phyloP scores from a whole-genome alignment of 1,284 basidiomycete genomes.

The Pascua guehoae region DNA sequence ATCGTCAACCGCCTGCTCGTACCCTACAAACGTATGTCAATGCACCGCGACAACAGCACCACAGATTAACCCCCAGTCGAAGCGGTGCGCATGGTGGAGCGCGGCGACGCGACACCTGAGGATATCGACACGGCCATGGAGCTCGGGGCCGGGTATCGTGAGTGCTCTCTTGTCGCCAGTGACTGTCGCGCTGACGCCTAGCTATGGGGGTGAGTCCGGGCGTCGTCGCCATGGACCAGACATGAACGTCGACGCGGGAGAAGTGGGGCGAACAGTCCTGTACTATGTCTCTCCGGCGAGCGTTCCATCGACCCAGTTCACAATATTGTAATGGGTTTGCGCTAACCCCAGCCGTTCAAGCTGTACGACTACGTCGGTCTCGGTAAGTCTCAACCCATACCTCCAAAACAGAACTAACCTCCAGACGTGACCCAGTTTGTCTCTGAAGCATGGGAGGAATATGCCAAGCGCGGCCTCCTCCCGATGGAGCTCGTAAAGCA shows the following conservation, averaged over 20 bases:
- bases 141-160: constrained; percentile 55
- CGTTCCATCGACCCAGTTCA: not conserved
- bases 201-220: constrained; percentile 1
- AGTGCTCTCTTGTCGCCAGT: constrained; percentile 8
- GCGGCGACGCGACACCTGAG: constrained; percentile 56
- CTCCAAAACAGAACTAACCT: not conserved
- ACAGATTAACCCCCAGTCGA: constrained; percentile 46
- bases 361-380: constrained; percentile 57
- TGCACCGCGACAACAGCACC: too few species aligned
- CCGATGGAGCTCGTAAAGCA: constrained; percentile 50
- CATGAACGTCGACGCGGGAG: not conserved
- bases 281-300: not conserved
- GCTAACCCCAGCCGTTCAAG: constrained; percentile 53
- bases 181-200: too few species aligned
- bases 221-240: too few species aligned
- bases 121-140: constrained; percentile 61
- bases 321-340: too few species aligned
- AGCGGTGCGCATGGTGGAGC: constrained; percentile 58
- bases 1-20: constrained; percentile 57
- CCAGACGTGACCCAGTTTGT: constrained; percentile 51
- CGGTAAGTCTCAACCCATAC: constrained; percentile 42
- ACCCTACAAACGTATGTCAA: constrained; percentile 51
- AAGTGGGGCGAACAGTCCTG: not conserved
- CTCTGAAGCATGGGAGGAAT: constrained; percentile 54
- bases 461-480: constrained; percentile 50